Base-by-base conservation (phyloP, 2,329 filamentous ascomycete species). In the Talaromyces islandicus region DNA sequence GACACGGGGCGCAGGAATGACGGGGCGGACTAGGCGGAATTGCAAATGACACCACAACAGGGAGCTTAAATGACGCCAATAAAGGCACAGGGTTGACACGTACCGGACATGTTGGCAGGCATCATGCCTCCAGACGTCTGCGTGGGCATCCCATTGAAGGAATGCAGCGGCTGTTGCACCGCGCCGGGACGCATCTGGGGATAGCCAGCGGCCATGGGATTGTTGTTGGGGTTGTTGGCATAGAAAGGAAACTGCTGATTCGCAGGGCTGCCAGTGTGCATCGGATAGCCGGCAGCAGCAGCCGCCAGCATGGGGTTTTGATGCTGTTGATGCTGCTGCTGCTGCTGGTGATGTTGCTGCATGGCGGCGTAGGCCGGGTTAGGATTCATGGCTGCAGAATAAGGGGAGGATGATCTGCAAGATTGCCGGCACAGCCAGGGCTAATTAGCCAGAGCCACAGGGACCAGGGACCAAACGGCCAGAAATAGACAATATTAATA, bases 41-140 rank as follows among this genome's bases (percentile, higher is more conserved):
- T 29, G 27, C 24, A 52, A 10, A 35, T n/a, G 25, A 41, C 19
- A 55, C 53, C 19, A 14, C 27, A 29, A 35, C 52, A 54, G 52
- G 52, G 19, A 32, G n/a, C 29, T 19, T 32, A 38, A 35, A 54
- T 21, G 38, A 46, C 17, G 19, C 17, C 21, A 43, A 60, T 53
- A 46, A 46, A 19, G 7, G 43, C 3, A 35, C 32, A 17, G 14
- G 48, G 17, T 14, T 29, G 19, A 29, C 17, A 60, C 59, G 48
- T 55, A 61, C 59, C 59, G 30, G 71, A 68, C 59, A 72, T 74
- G 27, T 70, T 69, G 30, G 68, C 64, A 50, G 73, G 69, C 67
- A 76, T 75, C 71, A 75, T 73, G 65, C 69, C 68, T 70, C 73
- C 72, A 48, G 66, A 68, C 48, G 70, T 66, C 63, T 75, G 73